Base-by-base conservation (phyloP, 495 filamentous ascomycete genomes). In the Penicillium bovifimosum region DNA sequence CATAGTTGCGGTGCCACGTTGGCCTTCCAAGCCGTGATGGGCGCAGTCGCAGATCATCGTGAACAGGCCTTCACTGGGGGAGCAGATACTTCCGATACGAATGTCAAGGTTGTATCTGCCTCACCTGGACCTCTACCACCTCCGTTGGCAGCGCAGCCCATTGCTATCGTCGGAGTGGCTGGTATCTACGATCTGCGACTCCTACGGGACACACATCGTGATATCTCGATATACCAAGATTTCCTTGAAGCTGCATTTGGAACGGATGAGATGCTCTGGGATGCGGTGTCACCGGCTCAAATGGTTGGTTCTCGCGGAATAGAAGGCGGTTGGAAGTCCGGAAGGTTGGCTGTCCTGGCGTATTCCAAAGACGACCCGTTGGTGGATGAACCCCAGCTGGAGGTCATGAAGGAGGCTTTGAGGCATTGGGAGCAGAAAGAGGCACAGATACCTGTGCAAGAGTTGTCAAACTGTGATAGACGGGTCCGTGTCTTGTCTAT, bases 1-100 rank as follows among this genome's bases (percentile, higher is more conserved):
- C 90, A 96, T 64, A 86, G 80, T 35, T 86, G 83, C 36, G 91
- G 91, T 10, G 90, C 80, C 0, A 85, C 84, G 0, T 66, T 96
- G 10, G 83, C 83, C 0, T 82, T 89, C 55, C 87, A 93, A 67
- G 57, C 80, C 2, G 75, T 82, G 9, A 83, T 85, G 80, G 60
- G 67, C 13, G 56, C 69, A 20, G 45, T 62, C 0, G 45, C 58
- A 1, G 43, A 54, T 10, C 60, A 67, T 38, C 59, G 69, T 6
- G 63, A 66, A 39, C 50, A 59, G 20, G 17, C 42, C 0, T 55
- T 57, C 32, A 55, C 40, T 6, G 50, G 41, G 1, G 47, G 39
- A 2, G 35, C 47, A 1, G 38, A 55, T 10, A 58, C 52, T 2
- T 11, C 27, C 10, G 54, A 52, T n/a, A 18, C 20, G 9, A 45